Evolutionary conservation across 225 moss, liverwort and hornwort genomes (phyloP).

Genomic region (Pleurozium schreberi): DNA sequence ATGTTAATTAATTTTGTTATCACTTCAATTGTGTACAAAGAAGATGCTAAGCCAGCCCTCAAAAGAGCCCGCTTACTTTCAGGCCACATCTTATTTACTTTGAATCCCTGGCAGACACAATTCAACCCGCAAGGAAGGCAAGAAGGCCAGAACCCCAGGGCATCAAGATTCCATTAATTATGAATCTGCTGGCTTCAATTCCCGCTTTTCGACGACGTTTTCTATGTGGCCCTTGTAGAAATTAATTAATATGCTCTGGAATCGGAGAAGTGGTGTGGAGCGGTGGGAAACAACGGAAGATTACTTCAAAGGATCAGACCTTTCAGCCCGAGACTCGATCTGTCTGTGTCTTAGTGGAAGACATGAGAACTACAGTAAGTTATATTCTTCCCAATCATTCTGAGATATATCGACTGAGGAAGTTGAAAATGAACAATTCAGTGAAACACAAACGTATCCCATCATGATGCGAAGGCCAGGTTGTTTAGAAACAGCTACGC

Average conservation of each 20-base stretch:
- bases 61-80: neutral
- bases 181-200: no score
- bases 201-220: neutral
- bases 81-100: neutral
- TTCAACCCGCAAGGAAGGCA: no score
- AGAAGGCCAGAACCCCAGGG: neutral
- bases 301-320: neutral
- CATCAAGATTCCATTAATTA: neutral
- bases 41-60: neutral
- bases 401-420: neutral
- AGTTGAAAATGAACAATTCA: neutral
- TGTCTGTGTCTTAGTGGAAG: neutral
- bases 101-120: neutral
- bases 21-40: neutral
- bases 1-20: neutral
- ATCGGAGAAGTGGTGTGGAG: neutral
- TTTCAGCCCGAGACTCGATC: accelerated
- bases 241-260: neutral
- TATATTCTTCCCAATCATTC: neutral
- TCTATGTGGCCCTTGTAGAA: neutral
- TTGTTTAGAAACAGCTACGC: neutral
- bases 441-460: neutral
- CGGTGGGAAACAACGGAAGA: neutral
- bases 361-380: neutral
- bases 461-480: neutral